Evolutionary conservation across 73 alveolate genomes (phyloP).

Genomic region (Tetrahymena thermophila): DNA sequence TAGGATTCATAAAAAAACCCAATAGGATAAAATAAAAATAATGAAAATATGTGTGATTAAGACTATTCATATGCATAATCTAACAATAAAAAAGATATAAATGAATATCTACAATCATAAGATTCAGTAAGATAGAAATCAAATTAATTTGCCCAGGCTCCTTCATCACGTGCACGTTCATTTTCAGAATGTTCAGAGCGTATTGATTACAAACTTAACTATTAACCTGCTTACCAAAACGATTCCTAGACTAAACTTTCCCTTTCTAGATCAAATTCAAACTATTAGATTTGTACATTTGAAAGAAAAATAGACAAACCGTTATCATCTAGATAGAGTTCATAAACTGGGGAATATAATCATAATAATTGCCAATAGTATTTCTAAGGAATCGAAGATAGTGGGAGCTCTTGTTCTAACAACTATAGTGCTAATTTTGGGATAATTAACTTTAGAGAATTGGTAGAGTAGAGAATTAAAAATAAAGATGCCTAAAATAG

Average conservation of each 20-base stretch:
- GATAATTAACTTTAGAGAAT: neutral
- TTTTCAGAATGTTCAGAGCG: neutral
- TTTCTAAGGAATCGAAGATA: neutral
- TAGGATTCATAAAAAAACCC: neutral
- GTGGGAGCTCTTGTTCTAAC: neutral
- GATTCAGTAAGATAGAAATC: neutral
- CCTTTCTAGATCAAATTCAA: neutral
- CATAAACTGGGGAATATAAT: neutral
- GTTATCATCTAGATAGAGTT: neutral
- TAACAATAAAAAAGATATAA: too few relatives aligned
- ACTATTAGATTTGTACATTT: neutral
- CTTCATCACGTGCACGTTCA: neutral
- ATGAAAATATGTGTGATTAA: neutral
- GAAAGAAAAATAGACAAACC: neutral
- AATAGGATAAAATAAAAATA: too few relatives aligned
- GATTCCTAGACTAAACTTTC: neutral
- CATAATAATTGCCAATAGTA: neutral
- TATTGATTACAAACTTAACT: neutral
- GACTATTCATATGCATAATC: neutral
- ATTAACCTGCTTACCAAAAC: neutral
- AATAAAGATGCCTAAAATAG: neutral
- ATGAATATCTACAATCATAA: neutral
- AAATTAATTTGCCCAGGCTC: neutral
- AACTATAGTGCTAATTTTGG: neutral
- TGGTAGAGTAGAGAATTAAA: neutral